Conservation (phyloP, 1,139 yeast genomes). For the Eremothecium cymbalariae region DNA sequence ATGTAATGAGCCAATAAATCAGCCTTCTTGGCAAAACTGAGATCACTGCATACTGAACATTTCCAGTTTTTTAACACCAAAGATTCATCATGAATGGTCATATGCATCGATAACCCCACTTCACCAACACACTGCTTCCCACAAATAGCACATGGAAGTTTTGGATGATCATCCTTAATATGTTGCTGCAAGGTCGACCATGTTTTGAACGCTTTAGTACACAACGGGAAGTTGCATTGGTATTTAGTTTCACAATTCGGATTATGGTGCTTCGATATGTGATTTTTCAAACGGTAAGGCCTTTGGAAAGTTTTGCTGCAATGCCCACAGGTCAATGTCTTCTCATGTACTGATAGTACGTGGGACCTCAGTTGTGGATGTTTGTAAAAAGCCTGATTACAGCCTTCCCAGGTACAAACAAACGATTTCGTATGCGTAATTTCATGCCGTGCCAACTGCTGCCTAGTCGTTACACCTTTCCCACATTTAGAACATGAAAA, state of each 20-base stretch:
- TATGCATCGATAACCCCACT: conserved; percentile 62
- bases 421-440: conserved; percentile 69
- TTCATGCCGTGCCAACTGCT: conserved; percentile 77
- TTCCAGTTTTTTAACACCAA: conserved; percentile 50
- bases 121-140: conserved; percentile 69
- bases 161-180: conserved; percentile 64
- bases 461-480: conserved; percentile 74
- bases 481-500: conserved; percentile 68
- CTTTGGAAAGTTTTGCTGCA: conserved; percentile 55
- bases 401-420: conserved; percentile 51
- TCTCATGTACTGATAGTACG: conserved; percentile 50
- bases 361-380: conserved; percentile 77
- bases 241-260: conserved; percentile 32
- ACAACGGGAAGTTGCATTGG: conserved; percentile 56
- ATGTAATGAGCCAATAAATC: conserved; percentile 40
- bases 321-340: conserved; percentile 43
- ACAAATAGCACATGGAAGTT: conserved; percentile 57
- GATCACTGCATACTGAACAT: conserved; percentile 43
- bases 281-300: conserved; percentile 55
- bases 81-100: conserved; percentile 47
- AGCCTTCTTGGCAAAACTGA: conserved; percentile 36
- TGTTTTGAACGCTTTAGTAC: conserved; percentile 53
- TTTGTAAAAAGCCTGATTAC: conserved; percentile 62
- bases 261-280: conserved; percentile 49
- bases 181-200: conserved; percentile 77